These are phyloP conservation scores for Penicillium macrosclerotiorum DNA, from an alignment of 495 filamentous ascomycete species.

Conservation along the genomic window DNA sequence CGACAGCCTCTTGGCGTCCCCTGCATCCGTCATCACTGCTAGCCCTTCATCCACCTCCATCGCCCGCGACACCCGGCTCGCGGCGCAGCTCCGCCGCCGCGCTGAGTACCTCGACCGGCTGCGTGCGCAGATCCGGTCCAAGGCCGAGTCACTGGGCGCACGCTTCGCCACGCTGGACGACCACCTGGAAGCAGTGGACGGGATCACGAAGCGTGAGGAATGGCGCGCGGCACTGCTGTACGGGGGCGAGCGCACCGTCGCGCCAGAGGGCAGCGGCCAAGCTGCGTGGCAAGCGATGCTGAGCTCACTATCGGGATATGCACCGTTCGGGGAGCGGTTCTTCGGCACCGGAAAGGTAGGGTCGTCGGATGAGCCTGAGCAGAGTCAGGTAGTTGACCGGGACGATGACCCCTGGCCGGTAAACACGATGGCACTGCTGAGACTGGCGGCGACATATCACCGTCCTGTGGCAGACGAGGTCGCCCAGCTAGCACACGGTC, in stretches of 20 bases:
- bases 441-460: conserved; percentile 22
- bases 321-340: conserved; percentile 8
- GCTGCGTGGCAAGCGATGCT: conserved; percentile 11
- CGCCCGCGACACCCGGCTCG: conserved; percentile 30
- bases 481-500: conserved; percentile 13
- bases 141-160: conserved; percentile 33
- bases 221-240: conserved; percentile 11
- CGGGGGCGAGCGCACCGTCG: not conserved
- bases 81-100: conserved; percentile 34
- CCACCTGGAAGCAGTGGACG: conserved; percentile 40
- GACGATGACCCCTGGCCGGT: too few relatives aligned
- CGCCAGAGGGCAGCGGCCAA: not conserved
- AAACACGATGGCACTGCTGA: conserved; percentile 18
- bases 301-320: conserved; percentile 18
- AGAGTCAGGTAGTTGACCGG: too few relatives aligned
- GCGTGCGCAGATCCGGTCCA: conserved; percentile 34
- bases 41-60: conserved; percentile 11
- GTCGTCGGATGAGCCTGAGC: too few relatives aligned
- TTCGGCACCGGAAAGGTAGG: conserved; percentile 8
- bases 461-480: conserved; percentile 23
- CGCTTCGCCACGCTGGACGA: conserved; percentile 43
- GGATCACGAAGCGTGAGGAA: conserved; percentile 30
- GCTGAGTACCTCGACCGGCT: conserved; percentile 40
- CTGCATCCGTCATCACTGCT: too few relatives aligned
- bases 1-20: conserved; percentile 36